Evolutionary conservation across 306 rosid species (phyloP).

Genomic region (Vigna radiata): DNA sequence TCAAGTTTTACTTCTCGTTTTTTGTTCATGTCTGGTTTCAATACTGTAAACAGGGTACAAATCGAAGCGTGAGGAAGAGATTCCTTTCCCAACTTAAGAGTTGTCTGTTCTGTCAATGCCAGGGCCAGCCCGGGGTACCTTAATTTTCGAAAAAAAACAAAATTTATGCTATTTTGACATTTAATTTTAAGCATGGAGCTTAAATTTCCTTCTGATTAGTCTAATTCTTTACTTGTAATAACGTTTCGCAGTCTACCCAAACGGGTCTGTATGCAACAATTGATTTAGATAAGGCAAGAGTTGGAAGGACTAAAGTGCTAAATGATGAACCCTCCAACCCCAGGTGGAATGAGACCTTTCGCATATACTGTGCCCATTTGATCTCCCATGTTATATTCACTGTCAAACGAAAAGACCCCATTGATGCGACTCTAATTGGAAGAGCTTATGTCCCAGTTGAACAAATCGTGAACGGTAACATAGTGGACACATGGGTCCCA

Average conservation of each 20-base stretch:
- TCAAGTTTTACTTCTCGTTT: conserved; percentile 26
- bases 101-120: conserved; percentile 37
- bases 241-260: conserved; percentile 50
- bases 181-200: not conserved
- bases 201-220: conserved; percentile 20
- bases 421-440: conserved; percentile 84
- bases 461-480: conserved; percentile 45
- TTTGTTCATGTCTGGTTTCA: not conserved
- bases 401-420: conserved; percentile 60
- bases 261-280: conserved; percentile 74
- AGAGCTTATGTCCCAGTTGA: conserved; percentile 76
- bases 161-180: not conserved
- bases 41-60: conserved; percentile 43
- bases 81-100: conserved; percentile 59
- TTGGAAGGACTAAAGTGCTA: conserved; percentile 60
- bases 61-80: conserved; percentile 54
- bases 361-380: conserved; percentile 73
- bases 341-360: conserved; percentile 65
- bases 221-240: conserved; percentile 1
- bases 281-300: conserved; percentile 77
- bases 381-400: conserved; percentile 71
- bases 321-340: conserved; percentile 48
- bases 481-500: conserved; percentile 52
- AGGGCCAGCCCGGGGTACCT: conserved; percentile 62
- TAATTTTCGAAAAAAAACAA: no score